Evolutionary conservation across 2,329 filamentous ascomycete genomes (phyloP).

Genomic region (Xylaria sp.): DNA sequence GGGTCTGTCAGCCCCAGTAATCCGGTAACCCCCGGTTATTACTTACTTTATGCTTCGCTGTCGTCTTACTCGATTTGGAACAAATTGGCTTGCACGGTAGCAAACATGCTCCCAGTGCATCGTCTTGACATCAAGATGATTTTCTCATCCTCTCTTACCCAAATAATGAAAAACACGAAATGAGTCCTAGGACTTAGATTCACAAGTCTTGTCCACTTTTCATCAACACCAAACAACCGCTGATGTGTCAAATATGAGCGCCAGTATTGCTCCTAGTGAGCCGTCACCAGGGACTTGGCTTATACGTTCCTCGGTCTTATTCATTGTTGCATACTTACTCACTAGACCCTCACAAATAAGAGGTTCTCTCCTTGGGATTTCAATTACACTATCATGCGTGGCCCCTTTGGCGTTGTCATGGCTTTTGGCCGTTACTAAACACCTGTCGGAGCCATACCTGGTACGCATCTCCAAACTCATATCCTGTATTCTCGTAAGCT

Average conservation of each 20-base stretch:
- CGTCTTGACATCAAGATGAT: not conserved
- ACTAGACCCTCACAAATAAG: slow-evolving; percentile 9
- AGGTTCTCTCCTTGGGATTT: not conserved
- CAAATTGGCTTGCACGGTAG: slow-evolving; percentile 8
- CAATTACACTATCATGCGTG: slow-evolving; percentile 20
- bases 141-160: not conserved
- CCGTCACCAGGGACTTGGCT: slow-evolving; percentile 31
- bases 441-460: slow-evolving; percentile 65
- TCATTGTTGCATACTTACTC: slow-evolving; percentile 7
- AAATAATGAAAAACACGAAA: not conserved
- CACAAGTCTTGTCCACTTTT: not conserved
- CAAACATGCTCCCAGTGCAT: not conserved
- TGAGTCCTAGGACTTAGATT: slow-evolving; percentile 1
- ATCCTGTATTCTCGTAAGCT: slow-evolving; percentile 14
- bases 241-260: slow-evolving; percentile 31
- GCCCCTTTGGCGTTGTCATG: slow-evolving; percentile 47
- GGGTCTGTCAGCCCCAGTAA: not conserved
- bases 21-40: not conserved
- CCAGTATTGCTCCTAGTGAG: slow-evolving; percentile 28
- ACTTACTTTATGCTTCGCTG: slow-evolving; percentile 20
- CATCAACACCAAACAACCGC: not conserved
- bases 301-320: slow-evolving; percentile 35
- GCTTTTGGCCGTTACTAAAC: slow-evolving; percentile 53
- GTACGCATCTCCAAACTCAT: slow-evolving; percentile 48
- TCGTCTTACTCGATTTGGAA: slow-evolving; percentile 35